Evolutionary conservation across 2,329 filamentous ascomycete species (phyloP).

Genomic region (Fusarium sp.): DNA sequence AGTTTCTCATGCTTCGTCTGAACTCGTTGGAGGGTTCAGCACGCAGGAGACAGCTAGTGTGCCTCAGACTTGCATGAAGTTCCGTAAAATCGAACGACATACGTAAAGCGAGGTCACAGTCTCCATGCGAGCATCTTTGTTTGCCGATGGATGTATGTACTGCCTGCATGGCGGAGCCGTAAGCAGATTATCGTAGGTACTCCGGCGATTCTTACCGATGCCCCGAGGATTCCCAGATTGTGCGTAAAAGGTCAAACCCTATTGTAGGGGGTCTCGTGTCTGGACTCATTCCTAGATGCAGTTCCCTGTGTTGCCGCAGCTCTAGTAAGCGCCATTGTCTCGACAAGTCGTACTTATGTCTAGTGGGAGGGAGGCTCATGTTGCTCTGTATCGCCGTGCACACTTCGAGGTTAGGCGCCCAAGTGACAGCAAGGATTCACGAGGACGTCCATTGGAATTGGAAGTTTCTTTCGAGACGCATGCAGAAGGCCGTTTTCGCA

Average conservation of each 20-base stretch:
- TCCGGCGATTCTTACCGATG: conserved; percentile 5
- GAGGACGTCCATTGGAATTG: conserved; percentile 1
- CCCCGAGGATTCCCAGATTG: conserved; percentile 14
- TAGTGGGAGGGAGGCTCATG: background rate
- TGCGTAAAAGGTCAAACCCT: conserved; percentile 19
- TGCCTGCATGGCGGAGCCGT: conserved; percentile 4
- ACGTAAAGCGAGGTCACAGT: background rate
- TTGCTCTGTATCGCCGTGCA: background rate
- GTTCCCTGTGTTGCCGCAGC: conserved; percentile 12
- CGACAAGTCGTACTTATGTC: conserved; percentile 6
- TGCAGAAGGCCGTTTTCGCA: conserved; percentile 25
- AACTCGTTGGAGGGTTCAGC: conserved; percentile 13
- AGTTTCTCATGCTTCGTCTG: conserved; percentile 11
- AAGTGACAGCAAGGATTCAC: conserved; percentile 6
- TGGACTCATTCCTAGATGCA: conserved; percentile 9
- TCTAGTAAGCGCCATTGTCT: conserved; percentile 31
- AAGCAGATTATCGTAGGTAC: conserved; percentile 3
- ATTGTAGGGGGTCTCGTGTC: conserved; percentile 2
- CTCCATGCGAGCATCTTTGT: conserved; percentile 20
- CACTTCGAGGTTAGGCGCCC: background rate
- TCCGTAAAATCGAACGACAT: conserved; percentile 11
- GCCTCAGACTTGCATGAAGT: conserved; percentile 27
- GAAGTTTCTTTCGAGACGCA: conserved; percentile 3
- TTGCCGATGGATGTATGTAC: conserved; percentile 6
- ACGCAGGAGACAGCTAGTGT: conserved; percentile 11